Conservation (phyloP, 2,329 filamentous ascomycete species). For the Colletotrichum gloeosporioides region DNA sequence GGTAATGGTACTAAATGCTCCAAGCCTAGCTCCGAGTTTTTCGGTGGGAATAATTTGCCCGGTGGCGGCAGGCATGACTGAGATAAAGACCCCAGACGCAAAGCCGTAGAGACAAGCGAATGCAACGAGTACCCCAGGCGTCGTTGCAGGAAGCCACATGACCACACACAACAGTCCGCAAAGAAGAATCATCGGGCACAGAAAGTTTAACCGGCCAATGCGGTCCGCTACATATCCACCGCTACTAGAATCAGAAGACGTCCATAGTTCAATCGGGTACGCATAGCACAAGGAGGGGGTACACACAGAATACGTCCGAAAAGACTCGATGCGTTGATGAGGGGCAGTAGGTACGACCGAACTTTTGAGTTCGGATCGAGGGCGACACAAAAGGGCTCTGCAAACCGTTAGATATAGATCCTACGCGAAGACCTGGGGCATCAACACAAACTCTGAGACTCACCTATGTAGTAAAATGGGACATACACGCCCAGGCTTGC, state of each 20-base stretch:
- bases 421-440: conserved; percentile 46
- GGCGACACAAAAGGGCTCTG: conserved; percentile 42
- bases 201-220: conserved; percentile 17
- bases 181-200: conserved; percentile 12
- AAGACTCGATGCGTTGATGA: conserved; percentile 51
- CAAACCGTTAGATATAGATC: conserved; percentile 22
- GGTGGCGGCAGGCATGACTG: not conserved
- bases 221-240: conserved; percentile 13
- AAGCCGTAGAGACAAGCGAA: conserved; percentile 13
- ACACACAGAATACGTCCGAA: conserved; percentile 44
- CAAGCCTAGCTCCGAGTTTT: not conserved
- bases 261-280: not conserved
- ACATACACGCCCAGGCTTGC: conserved; percentile 30
- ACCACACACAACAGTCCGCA: conserved; percentile 7
- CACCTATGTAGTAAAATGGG: conserved; percentile 40
- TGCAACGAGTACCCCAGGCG: not conserved
- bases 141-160: conserved; percentile 10
- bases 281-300: not conserved
- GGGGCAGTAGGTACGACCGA: conserved; percentile 44
- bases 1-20: not conserved
- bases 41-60: not conserved
- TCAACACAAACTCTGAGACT: not conserved
- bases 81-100: not conserved
- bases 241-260: not conserved
- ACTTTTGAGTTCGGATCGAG: conserved; percentile 32